These are phyloP conservation scores for Capillidium heterosporum DNA, from an alignment of 371 early-diverging fungal genomes.

Conservation along the genomic window DNA sequence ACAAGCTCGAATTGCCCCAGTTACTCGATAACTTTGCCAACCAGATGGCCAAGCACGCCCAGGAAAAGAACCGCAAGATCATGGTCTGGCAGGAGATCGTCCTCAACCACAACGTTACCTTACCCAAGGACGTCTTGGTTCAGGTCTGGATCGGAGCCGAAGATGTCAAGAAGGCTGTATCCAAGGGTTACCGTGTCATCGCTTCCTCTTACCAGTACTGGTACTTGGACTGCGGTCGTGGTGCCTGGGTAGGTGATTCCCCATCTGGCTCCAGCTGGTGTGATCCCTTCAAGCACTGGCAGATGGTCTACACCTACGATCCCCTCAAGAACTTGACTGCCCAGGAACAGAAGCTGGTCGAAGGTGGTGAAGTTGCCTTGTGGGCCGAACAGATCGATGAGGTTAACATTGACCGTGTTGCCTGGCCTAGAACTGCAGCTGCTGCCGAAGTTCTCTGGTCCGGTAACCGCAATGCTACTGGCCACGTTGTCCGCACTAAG, in stretches of 20 bases:
- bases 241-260: conserved; percentile 24
- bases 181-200: conserved; percentile 30
- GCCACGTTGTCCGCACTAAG: conserved; percentile 27
- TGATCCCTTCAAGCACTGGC: conserved; percentile 64
- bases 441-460: conserved; percentile 60
- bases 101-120: conserved; percentile 20
- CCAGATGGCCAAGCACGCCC: conserved; percentile 13
- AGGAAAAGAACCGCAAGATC: conserved; percentile 19
- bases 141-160: conserved; percentile 33
- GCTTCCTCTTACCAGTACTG: conserved; percentile 34
- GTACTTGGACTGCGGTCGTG: conserved; percentile 52
- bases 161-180: conserved; percentile 23
- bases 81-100: conserved; percentile 38
- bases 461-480: conserved; percentile 33
- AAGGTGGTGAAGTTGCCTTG: conserved; percentile 39
- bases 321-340: conserved; percentile 12
- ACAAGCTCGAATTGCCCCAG: conserved; percentile 3
- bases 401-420: conserved; percentile 30
- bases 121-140: conserved; percentile 24
- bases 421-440: conserved; percentile 59
- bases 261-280: conserved; percentile 48
- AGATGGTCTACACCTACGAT: conserved; percentile 55
- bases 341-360: conserved; percentile 14
- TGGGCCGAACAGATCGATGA: conserved; percentile 61
- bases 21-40: conserved; percentile 13